Evolutionary conservation across 2,329 filamentous ascomycete genomes (phyloP).

Genomic region (Phialemoniopsis sp.): DNA sequence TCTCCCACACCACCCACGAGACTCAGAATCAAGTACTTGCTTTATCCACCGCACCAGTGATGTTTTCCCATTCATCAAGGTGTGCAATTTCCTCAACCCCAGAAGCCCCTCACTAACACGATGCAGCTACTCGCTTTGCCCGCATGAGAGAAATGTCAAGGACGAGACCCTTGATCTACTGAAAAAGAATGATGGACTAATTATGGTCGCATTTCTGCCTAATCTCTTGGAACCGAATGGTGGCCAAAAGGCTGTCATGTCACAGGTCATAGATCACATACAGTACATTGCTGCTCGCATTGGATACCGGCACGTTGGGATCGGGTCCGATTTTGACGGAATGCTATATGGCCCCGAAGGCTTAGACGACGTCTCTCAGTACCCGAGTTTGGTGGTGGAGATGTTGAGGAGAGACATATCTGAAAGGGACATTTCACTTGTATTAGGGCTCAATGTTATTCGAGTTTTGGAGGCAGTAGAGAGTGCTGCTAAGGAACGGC

Average conservation of each 20-base stretch:
- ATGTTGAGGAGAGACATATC: too few species aligned
- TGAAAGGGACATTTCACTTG: too few species aligned
- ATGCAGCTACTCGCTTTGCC: constrained; percentile 42
- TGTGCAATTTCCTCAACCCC: constrained; percentile 26
- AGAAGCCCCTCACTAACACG: not conserved
- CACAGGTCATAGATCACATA: constrained; percentile 15
- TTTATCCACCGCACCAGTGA: constrained; percentile 55
- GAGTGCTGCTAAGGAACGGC: too few species aligned
- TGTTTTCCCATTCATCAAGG: constrained; percentile 65
- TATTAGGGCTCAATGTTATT: too few species aligned
- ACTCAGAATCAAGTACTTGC: constrained; percentile 63
- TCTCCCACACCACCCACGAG: constrained; percentile 52
- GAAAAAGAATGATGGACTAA: constrained; percentile 52
- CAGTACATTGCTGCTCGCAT: constrained; percentile 1
- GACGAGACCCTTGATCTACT: constrained; percentile 62
- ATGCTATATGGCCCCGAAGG: constrained; percentile 6
- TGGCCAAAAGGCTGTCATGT: not conserved
- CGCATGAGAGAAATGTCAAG: constrained; percentile 65
- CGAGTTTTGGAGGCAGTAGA: too few species aligned
- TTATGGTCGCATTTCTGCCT: constrained; percentile 64
- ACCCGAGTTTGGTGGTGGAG: constrained; percentile 21
- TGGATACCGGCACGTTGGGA: constrained; percentile 20
- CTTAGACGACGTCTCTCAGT: constrained; percentile 15
- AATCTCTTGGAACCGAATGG: constrained; percentile 12
- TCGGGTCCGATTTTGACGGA: constrained; percentile 20